Evolutionary conservation across 2,329 filamentous ascomycete genomes (phyloP).

Genomic region (Venturia carpophila): DNA sequence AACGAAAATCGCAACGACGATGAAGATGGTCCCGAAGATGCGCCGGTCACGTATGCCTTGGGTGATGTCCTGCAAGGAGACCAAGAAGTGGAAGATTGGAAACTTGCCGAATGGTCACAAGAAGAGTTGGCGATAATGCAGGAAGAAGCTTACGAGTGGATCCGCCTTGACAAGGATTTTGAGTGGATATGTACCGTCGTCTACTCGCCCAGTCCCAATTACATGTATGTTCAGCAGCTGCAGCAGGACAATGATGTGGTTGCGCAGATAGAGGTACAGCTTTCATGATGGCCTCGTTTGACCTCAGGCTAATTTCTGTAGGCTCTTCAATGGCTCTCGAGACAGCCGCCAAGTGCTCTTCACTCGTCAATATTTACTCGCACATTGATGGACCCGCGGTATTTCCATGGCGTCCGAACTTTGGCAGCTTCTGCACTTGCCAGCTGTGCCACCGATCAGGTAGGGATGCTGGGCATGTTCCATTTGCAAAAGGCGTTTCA

Average conservation of each 20-base stretch:
- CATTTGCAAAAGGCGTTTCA: conserved; percentile 83
- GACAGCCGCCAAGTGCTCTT: conserved; percentile 63
- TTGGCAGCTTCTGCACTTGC: conserved; percentile 75
- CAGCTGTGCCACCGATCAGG: conserved; percentile 62
- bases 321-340: conserved; percentile 66
- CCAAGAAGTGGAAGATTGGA: conserved; percentile 78
- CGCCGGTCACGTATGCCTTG: conserved; percentile 80
- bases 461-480: conserved; percentile 69
- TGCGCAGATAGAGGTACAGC: conserved; percentile 57
- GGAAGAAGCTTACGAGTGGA: conserved; percentile 96
- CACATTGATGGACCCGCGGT: conserved; percentile 83
- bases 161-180: conserved; percentile 94
- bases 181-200: conserved; percentile 91
- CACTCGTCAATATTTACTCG: conserved; percentile 83
- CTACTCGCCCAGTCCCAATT: conserved; percentile 69
- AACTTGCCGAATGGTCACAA: conserved; percentile 77
- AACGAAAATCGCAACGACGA: conserved; percentile 54
- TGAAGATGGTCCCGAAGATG: conserved; percentile 60
- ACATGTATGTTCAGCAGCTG: conserved; percentile 97
- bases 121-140: conserved; percentile 90
- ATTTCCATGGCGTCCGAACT: conserved; percentile 86
- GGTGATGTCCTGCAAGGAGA: conserved; percentile 81
- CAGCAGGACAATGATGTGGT: conserved; percentile 96
- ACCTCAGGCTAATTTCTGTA: conserved; percentile 25
- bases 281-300: conserved; percentile 15